Conservation (phyloP, 345 rosid species). For the Melaleuca alternifolia region DNA sequence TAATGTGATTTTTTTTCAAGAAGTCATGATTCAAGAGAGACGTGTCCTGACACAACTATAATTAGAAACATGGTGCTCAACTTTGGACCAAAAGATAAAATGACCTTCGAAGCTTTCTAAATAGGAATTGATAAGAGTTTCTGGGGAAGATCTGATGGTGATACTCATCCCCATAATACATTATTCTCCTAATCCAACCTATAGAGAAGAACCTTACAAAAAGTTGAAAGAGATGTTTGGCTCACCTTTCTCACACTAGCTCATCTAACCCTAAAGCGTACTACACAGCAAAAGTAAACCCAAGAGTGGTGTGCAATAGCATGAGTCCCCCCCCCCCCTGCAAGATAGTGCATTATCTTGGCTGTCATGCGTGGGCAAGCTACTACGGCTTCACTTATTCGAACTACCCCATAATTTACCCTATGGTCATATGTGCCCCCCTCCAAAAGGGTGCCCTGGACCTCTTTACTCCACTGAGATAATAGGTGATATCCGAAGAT, state of each 20-base stretch:
- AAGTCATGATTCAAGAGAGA: fast-evolving
- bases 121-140: background rate
- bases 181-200: background rate
- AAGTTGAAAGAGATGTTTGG: background rate
- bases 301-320: background rate
- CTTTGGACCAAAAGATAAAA: background rate
- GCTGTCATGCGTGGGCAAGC: background rate
- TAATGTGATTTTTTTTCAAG: background rate
- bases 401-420: background rate
- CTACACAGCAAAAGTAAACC: background rate
- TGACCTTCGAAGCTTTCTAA: background rate
- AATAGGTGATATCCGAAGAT: fast-evolving
- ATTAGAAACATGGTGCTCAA: background rate
- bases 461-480: background rate
- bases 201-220: background rate
- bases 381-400: background rate
- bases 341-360: background rate
- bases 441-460: background rate
- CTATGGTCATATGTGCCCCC: background rate
- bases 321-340: background rate
- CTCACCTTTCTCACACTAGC: background rate
- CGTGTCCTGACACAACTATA: background rate
- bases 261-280: background rate
- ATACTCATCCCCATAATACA: background rate
- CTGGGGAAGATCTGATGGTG: background rate